Percentiles rank a stretch among this genome's conserved stretches.
phyloP scores from a whole-genome alignment of 2,329 filamentous ascomycete species.

The Alternaria gansuensis region DNA sequence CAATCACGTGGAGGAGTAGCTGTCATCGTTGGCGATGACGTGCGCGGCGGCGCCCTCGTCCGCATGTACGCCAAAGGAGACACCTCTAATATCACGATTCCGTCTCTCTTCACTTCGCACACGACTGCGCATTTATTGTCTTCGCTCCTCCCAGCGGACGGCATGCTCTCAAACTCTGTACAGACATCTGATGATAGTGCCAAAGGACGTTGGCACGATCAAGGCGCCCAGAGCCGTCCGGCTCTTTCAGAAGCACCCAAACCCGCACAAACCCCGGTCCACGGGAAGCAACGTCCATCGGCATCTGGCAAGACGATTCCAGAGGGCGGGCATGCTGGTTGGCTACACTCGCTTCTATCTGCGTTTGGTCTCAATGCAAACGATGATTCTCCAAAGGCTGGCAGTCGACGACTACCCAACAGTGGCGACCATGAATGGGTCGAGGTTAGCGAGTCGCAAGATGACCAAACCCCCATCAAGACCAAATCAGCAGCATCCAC shows the following conservation, averaged over 20 bases:
- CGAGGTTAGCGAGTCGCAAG: slow-evolving; percentile 70
- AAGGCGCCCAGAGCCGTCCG: not conserved
- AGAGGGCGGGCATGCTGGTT: slow-evolving; percentile 48
- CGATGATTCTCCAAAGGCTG: slow-evolving; percentile 45
- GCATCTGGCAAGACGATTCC: slow-evolving; percentile 23
- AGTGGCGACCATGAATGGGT: slow-evolving; percentile 81
- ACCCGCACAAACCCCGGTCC: not conserved
- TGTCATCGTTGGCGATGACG: slow-evolving; percentile 92
- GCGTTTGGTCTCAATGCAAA: slow-evolving; percentile 53
- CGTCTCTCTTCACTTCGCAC: slow-evolving; percentile 91
- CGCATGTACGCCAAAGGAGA: slow-evolving; percentile 99
- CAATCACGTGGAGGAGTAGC: slow-evolving; percentile 89
- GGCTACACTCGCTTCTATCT: slow-evolving; percentile 59
- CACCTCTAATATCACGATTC: slow-evolving; percentile 93
- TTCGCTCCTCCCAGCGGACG: slow-evolving; percentile 72
- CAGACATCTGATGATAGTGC: slow-evolving; percentile 15
- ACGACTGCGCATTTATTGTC: slow-evolving; percentile 94
- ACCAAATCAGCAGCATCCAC: slow-evolving; percentile 29
- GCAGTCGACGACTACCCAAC: slow-evolving; percentile 72
- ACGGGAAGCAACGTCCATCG: not conserved
- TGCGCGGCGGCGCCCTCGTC: slow-evolving; percentile 85
- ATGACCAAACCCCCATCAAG: slow-evolving; percentile 51
- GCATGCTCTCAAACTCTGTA: not conserved
- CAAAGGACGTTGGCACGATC: slow-evolving; percentile 6
- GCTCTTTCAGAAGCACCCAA: not conserved